Evolutionary conservation across 768 basidiomycete genomes (phyloP).

Genomic region (Pleurotus pulmonarius): DNA sequence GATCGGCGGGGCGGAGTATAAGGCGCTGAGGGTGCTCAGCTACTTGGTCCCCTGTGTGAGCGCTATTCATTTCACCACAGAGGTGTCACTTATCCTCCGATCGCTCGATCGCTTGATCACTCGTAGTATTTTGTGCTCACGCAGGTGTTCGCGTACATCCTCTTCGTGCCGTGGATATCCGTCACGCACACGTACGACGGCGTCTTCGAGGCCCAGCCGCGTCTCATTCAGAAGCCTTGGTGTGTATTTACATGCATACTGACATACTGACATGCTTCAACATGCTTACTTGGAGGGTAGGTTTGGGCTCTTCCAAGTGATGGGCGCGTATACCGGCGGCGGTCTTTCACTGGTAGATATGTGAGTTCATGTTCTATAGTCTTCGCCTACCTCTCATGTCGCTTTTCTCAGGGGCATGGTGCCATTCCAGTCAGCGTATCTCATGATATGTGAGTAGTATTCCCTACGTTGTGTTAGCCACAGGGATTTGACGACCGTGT

Average conservation of each 20-base stretch:
- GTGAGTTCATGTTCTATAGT: constrained; percentile 23
- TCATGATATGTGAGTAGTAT: constrained; percentile 49
- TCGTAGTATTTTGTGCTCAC: constrained; percentile 59
- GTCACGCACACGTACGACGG: constrained; percentile 40
- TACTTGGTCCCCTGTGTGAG: constrained; percentile 45
- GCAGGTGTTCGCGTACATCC: constrained; percentile 52
- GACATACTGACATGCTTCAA: too few relatives aligned
- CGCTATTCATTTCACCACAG: constrained; percentile 1
- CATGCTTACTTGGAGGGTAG: too few relatives aligned
- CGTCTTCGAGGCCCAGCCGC: constrained; percentile 45
- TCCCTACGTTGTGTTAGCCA: background rate
- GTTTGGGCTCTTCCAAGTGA: constrained; percentile 42
- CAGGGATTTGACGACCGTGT: background rate
- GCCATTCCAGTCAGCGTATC: constrained; percentile 63
- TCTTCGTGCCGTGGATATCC: constrained; percentile 62
- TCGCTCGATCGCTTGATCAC: constrained; percentile 16
- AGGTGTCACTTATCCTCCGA: background rate
- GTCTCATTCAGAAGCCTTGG: constrained; percentile 56
- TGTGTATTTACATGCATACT: too few relatives aligned
- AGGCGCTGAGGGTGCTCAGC: constrained; percentile 51
- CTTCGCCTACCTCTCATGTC: background rate
- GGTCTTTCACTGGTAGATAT: constrained; percentile 65
- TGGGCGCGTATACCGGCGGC: constrained; percentile 60
- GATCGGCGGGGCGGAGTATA: constrained; percentile 74
- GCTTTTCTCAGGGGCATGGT: constrained; percentile 49